These are phyloP conservation scores for Sphaerulina vaccinii DNA, from an alignment of 2,329 filamentous ascomycete species.

Conservation along the genomic window DNA sequence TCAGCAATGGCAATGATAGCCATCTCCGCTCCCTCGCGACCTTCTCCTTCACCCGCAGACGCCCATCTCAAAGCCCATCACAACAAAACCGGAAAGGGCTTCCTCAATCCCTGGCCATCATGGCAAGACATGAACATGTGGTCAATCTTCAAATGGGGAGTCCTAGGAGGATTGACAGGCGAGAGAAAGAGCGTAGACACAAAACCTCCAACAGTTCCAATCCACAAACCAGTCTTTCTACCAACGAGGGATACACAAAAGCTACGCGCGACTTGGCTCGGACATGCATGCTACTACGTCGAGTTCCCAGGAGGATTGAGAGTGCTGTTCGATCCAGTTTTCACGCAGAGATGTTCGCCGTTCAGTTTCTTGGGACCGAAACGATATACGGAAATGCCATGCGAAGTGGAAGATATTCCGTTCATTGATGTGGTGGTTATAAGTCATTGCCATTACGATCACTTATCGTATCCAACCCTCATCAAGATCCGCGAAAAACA, in stretches of 20 bases:
- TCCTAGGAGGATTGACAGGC: constrained; percentile 51
- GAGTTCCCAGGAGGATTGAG: constrained; percentile 85
- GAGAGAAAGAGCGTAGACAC: constrained; percentile 58
- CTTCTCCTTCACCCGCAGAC: constrained; percentile 45
- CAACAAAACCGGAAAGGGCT: constrained; percentile 53
- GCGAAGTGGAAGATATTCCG: constrained; percentile 74
- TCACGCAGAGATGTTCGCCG: constrained; percentile 82
- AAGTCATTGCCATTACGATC: constrained; percentile 87
- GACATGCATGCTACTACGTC: constrained; percentile 89
- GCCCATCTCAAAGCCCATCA: constrained; percentile 52
- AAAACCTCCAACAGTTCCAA: constrained; percentile 62
- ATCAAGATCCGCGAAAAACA: constrained; percentile 67
- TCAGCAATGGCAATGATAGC: constrained; percentile 34
- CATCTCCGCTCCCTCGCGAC: constrained; percentile 41
- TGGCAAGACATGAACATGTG: constrained; percentile 42
- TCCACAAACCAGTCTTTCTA: constrained; percentile 67
- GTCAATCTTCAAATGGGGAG: constrained; percentile 40
- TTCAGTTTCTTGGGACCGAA: constrained; percentile 69
- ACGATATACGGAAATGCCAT: constrained; percentile 75
- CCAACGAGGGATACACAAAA: constrained; percentile 56
- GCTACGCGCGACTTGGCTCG: constrained; percentile 88
- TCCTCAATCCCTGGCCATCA: constrained; percentile 59
- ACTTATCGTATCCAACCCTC: constrained; percentile 75
- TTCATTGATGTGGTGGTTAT: constrained; percentile 73
- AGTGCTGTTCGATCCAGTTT: constrained; percentile 91